Evolutionary conservation across 805 yeast genomes (phyloP).

Genomic region (Saccharomycopsis synnaedendra): DNA sequence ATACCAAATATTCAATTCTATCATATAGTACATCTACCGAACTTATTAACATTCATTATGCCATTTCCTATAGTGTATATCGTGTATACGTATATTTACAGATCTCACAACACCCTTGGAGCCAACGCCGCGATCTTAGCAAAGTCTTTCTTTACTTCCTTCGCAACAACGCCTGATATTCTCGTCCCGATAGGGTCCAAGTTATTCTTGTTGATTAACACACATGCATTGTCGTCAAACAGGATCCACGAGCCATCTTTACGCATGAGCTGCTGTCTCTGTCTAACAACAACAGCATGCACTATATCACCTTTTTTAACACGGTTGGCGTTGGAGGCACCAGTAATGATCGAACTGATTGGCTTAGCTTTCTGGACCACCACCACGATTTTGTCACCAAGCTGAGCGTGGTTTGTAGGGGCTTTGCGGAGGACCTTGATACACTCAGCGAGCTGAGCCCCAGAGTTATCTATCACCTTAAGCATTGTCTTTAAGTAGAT

Average conservation of each 20-base stretch:
- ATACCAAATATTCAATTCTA: no score
- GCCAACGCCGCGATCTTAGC: conserved; percentile 85
- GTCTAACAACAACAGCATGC: conserved; percentile 91
- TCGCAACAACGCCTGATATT: conserved; percentile 82
- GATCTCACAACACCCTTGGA: conserved; percentile 54
- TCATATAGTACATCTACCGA: no score
- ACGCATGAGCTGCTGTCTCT: conserved; percentile 68
- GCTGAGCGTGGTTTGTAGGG: conserved; percentile 69
- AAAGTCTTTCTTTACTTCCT: conserved; percentile 74
- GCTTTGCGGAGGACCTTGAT: conserved; percentile 88
- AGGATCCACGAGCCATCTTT: conserved; percentile 78
- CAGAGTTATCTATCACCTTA: conserved; percentile 90
- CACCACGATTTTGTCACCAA: conserved; percentile 89
- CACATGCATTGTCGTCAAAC: conserved; percentile 97
- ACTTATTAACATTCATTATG: no score
- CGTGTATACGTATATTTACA: no score
- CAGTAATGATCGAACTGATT: conserved; percentile 48
- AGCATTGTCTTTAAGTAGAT: conserved; percentile 78
- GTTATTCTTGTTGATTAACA: conserved; percentile 74
- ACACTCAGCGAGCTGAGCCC: conserved; percentile 91
- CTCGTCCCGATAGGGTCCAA: conserved; percentile 94
- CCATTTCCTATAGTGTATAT: no score
- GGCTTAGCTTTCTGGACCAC: conserved; percentile 91
- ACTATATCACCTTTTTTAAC: conserved; percentile 93
- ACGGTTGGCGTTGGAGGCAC: conserved; percentile 62